Percentiles rank a stretch among this genome's conserved stretches.
These are phyloP conservation scores for Daldinia decipiens DNA, from an alignment of 495 filamentous ascomycete species.

Conservation along the genomic window DNA sequence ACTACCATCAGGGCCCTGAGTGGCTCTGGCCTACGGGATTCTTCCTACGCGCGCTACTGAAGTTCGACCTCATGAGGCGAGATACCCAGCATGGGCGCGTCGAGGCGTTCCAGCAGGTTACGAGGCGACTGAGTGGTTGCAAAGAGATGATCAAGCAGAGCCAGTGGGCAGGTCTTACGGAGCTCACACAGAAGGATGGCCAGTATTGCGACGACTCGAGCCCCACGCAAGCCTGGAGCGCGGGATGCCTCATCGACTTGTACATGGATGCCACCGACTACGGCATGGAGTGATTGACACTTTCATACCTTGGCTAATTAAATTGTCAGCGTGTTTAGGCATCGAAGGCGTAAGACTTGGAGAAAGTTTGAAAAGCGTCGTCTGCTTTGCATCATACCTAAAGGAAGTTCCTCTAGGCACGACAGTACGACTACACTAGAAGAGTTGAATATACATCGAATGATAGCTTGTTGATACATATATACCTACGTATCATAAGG, in stretches of 20 bases:
- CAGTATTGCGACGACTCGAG: constrained; percentile 86
- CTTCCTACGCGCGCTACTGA: constrained; percentile 88
- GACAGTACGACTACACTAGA: neutral
- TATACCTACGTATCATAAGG: neutral
- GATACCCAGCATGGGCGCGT: constrained; percentile 68
- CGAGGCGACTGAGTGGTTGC: constrained; percentile 80
- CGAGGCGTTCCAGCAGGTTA: constrained; percentile 94
- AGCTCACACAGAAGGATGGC: constrained; percentile 91
- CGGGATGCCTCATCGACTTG: constrained; percentile 91
- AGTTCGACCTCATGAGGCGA: constrained; percentile 84
- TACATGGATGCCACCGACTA: constrained; percentile 84
- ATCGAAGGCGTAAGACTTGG: neutral
- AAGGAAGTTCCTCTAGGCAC: neutral
- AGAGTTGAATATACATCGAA: neutral
- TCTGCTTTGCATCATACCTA: neutral
- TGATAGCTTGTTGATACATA: neutral
- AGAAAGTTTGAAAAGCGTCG: neutral
- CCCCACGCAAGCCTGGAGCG: constrained; percentile 95
- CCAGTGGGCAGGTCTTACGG: constrained; percentile 91
- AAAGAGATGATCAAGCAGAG: constrained; percentile 78
- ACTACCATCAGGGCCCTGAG: constrained; percentile 98
- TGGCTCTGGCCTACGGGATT: constrained; percentile 99
- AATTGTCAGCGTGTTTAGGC: neutral
- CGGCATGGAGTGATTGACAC: constrained; percentile 44
- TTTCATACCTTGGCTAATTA: neutral